Evolutionary conservation across 2,329 filamentous ascomycete genomes (phyloP).

Genomic region (Sclerotinia subarctica): DNA sequence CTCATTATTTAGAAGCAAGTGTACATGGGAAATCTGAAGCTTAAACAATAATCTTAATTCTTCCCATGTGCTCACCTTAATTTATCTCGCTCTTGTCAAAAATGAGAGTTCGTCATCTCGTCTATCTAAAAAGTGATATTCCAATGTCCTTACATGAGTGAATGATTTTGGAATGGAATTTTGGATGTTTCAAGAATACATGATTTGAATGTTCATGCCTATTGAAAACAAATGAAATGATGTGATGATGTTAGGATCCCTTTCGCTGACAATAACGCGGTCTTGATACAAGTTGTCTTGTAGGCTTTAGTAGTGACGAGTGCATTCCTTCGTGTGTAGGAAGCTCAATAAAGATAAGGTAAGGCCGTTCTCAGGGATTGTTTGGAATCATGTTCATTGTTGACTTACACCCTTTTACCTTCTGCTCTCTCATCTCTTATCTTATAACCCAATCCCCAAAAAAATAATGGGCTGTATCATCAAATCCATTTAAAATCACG

Average conservation of each 20-base stretch:
- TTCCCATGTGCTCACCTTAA: not conserved
- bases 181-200: no score
- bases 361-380: no score
- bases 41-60: not conserved
- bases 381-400: no score
- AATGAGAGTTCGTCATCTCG: not conserved
- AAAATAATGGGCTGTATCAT: not conserved
- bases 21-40: conserved; percentile 5
- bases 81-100: not conserved
- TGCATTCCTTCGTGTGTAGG: no score
- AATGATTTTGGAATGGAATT: no score
- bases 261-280: no score
- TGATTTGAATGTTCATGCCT: not conserved
- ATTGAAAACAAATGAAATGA: not conserved
- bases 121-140: not conserved
- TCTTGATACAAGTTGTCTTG: no score
- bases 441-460: not conserved
- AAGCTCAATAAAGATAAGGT: no score
- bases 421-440: not conserved
- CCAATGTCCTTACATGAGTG: not conserved
- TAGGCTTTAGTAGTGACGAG: not conserved
- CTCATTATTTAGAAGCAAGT: conserved; percentile 9
- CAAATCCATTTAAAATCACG: not conserved
- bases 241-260: not conserved
- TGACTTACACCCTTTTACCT: no score